Evolutionary conservation across 306 rosid genomes (phyloP).

Genomic region (Casuarina cunninghamiana): DNA sequence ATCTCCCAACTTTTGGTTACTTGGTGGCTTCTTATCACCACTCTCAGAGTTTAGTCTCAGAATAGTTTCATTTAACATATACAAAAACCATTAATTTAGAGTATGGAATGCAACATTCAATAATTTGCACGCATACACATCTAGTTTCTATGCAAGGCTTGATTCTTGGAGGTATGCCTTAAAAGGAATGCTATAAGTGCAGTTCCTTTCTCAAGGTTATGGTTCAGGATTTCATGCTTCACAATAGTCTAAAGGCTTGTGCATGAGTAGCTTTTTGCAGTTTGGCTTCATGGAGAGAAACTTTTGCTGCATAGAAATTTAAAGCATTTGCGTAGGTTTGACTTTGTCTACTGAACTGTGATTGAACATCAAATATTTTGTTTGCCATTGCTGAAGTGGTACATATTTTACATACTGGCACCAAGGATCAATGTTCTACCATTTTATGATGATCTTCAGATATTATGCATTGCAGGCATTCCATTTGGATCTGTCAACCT

Average conservation of each 20-base stretch:
- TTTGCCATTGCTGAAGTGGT: neutral
- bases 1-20: constrained; percentile 5
- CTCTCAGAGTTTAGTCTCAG: constrained; percentile 4
- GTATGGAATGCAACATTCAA: neutral
- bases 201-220: neutral
- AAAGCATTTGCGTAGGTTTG: neutral
- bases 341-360: neutral
- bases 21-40: constrained; percentile 16
- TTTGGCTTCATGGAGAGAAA: constrained; percentile 24
- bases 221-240: neutral
- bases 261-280: constrained; percentile 13
- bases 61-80: neutral
- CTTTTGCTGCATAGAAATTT: neutral
- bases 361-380: constrained; percentile 6
- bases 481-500: constrained; percentile 98
- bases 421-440: constrained; percentile 17
- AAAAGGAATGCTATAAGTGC: neutral
- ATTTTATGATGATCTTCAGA: constrained; percentile 18
- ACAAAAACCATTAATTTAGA: neutral
- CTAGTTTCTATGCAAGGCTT: neutral
- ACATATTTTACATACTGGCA: neutral
- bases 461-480: constrained; percentile 62
- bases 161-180: neutral
- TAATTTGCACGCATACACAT: neutral
- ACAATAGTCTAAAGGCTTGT: neutral